Evolutionary conservation across 805 yeast genomes (phyloP).

Genomic region (Suhomyces pyralidae): DNA sequence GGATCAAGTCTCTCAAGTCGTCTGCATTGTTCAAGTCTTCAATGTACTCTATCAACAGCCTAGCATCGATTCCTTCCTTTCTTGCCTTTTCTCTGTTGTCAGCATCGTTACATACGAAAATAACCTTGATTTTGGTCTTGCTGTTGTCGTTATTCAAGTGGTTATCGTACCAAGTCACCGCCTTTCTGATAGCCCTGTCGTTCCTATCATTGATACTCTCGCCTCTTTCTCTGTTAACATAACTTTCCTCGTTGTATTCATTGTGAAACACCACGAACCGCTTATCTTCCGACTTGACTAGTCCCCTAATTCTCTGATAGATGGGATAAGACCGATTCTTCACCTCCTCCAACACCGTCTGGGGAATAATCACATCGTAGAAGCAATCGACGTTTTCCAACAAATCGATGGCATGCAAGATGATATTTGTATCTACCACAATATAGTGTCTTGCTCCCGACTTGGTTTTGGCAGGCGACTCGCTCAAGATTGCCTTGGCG

Average conservation of each 20-base stretch:
- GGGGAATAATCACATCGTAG: constrained; percentile 91
- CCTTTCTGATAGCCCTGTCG: constrained; percentile 81
- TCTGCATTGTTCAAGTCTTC: constrained; percentile 65
- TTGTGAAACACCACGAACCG: constrained; percentile 90
- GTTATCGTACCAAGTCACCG: constrained; percentile 64
- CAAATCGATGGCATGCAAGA: constrained; percentile 83
- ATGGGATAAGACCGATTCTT: constrained; percentile 83
- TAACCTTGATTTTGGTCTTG: constrained; percentile 40
- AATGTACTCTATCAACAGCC: constrained; percentile 67
- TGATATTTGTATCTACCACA: constrained; percentile 84
- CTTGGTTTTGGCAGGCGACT: constrained; percentile 49
- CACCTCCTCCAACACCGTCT: constrained; percentile 91
- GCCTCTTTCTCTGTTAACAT: constrained; percentile 53
- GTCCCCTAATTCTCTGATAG: constrained; percentile 75
- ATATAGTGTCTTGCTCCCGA: constrained; percentile 71
- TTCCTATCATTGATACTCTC: constrained; percentile 87
- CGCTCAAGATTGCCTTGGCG: constrained; percentile 66
- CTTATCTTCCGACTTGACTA: constrained; percentile 73
- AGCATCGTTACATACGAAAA: constrained; percentile 75
- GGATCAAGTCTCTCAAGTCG: constrained; percentile 76
- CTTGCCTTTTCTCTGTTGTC: constrained; percentile 59
- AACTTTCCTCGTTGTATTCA: constrained; percentile 77
- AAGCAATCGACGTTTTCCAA: constrained; percentile 75
- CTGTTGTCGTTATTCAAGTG: constrained; percentile 50
- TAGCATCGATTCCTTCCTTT: constrained; percentile 51